Conservation (phyloP, 2,329 filamentous ascomycete genomes). For the Orbilia brochopaga region DNA sequence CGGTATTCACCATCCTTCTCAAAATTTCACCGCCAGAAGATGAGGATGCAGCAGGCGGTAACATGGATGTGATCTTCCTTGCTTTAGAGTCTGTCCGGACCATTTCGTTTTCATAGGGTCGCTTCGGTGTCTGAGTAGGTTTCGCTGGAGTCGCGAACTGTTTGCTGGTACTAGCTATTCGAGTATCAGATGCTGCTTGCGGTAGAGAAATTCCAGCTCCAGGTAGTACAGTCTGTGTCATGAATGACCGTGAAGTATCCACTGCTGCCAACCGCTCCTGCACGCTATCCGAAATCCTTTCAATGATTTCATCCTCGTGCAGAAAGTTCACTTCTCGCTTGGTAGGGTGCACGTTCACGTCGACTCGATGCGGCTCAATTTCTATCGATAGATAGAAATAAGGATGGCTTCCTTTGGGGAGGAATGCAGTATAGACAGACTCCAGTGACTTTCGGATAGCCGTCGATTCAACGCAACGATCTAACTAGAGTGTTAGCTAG, state of each 20-base stretch:
- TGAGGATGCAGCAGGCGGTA: slow-evolving; percentile 65
- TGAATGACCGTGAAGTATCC: slow-evolving; percentile 90
- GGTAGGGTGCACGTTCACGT: slow-evolving; percentile 97
- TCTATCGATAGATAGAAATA: slow-evolving; percentile 92
- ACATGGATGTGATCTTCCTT: slow-evolving; percentile 96
- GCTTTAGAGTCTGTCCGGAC: slow-evolving; percentile 86
- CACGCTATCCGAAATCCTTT: slow-evolving; percentile 80
- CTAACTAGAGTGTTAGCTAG: slow-evolving; percentile 33
- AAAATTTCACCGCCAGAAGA: slow-evolving; percentile 55
- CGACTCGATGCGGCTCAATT: slow-evolving; percentile 88
- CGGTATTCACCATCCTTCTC: slow-evolving; percentile 54
- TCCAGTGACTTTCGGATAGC: slow-evolving; percentile 88
- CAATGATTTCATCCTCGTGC: slow-evolving; percentile 95
- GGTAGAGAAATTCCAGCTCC: slow-evolving; percentile 63
- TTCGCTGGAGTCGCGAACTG: slow-evolving; percentile 47
- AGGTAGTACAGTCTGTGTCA: slow-evolving; percentile 87
- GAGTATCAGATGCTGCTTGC: slow-evolving; percentile 4
- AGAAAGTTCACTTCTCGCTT: slow-evolving; percentile 97
- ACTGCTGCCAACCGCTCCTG: slow-evolving; percentile 79
- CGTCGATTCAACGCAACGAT: slow-evolving; percentile 87
- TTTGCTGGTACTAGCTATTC: slow-evolving; percentile 56
- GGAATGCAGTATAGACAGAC: slow-evolving; percentile 82
- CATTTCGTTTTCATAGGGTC: slow-evolving; percentile 81
- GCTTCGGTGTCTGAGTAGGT: slow-evolving; percentile 59
- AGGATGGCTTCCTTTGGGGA: slow-evolving; percentile 92